Evolutionary conservation across 225 moss, liverwort and hornwort species (phyloP).

Genomic region (Thuidium tamariscinum): DNA sequence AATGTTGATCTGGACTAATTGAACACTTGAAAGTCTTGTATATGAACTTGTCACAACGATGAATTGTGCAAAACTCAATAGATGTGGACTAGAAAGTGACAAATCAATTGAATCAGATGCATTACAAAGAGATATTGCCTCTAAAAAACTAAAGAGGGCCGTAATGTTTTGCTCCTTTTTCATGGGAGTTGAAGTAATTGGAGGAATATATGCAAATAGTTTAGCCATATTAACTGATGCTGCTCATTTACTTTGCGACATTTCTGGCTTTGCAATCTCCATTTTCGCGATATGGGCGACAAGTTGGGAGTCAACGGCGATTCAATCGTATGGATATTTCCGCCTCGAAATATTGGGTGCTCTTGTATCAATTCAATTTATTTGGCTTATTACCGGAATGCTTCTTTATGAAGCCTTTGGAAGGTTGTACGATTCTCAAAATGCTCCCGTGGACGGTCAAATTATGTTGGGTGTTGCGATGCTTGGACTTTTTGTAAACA

Average conservation of each 20-base stretch:
- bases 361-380: conserved; percentile 71
- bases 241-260: conserved; percentile 70
- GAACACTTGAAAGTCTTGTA: neutral
- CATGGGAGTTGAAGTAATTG: conserved; percentile 63
- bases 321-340: conserved; percentile 66
- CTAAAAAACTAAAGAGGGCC: conserved; percentile 47
- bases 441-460: conserved; percentile 29
- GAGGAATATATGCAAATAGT: conserved; percentile 76
- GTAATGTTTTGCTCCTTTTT: conserved; percentile 51
- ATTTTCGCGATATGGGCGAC: conserved; percentile 86
- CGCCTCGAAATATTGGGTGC: conserved; percentile 78
- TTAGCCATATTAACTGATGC: conserved; percentile 75
- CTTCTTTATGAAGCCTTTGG: conserved; percentile 61
- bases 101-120: neutral
- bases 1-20: accelerated
- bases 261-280: conserved; percentile 74
- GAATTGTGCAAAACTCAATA: conserved; percentile 2
- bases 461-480: conserved; percentile 70
- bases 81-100: conserved; percentile 9
- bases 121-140: conserved; percentile 23
- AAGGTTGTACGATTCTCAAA: conserved; percentile 6
- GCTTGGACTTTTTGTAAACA: conserved; percentile 54
- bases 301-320: conserved; percentile 62
- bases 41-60: neutral
- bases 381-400: conserved; percentile 76